Evolutionary conservation across 495 filamentous ascomycete species (phyloP).

Genomic region (Tuber calosporum): DNA sequence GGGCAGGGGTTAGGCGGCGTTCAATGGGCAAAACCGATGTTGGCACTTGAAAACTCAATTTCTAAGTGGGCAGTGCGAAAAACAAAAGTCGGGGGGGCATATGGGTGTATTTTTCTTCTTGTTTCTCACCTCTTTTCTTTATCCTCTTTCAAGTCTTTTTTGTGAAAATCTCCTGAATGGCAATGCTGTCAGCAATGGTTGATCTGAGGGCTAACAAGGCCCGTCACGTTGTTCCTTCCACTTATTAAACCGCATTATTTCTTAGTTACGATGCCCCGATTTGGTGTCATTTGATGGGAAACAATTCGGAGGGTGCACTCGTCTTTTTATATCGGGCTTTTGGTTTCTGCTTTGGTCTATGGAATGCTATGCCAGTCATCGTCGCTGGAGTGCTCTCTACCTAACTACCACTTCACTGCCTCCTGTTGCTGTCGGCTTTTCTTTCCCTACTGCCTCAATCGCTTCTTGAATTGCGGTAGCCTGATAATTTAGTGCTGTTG

Average conservation of each 20-base stretch:
- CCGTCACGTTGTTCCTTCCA: not conserved
- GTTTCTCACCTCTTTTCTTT: not conserved
- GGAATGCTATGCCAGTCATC: not conserved
- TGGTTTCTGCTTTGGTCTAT: not conserved
- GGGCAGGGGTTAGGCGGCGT: not conserved
- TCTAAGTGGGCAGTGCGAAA: not conserved
- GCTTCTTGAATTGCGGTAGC: not conserved
- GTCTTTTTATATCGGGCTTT: not conserved
- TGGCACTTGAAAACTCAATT: not conserved
- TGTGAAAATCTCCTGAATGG: not conserved
- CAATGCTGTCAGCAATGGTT: not conserved
- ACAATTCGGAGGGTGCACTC: not conserved
- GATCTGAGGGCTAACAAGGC: not conserved
- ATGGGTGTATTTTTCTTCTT: constrained; percentile 1
- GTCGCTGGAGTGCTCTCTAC: not conserved
- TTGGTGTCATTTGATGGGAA: not conserved
- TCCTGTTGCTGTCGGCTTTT: not conserved
- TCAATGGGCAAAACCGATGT: not conserved
- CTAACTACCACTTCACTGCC: not conserved
- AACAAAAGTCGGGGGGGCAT: constrained; percentile 1
- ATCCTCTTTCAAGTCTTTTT: not conserved
- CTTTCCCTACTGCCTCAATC: not conserved
- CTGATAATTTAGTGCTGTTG: not conserved
- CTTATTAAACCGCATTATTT: not conserved
- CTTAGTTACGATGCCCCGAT: not conserved